Evolutionary conservation across 768 basidiomycete genomes (phyloP).

Genomic region (Krasilnikovozyma curviuscula): DNA sequence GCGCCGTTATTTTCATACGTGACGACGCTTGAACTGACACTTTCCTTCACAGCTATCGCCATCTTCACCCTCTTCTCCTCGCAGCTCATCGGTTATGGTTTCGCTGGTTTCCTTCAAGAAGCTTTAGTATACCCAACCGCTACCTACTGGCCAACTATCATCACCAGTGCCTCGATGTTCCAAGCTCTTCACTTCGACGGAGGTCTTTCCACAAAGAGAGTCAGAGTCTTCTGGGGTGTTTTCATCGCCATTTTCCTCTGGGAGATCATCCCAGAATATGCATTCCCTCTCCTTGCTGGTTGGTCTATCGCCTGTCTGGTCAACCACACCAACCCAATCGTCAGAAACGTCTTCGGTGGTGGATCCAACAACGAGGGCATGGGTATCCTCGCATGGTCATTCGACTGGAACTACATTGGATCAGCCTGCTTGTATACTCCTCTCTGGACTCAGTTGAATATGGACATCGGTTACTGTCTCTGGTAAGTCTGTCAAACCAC

Average conservation of each 20-base stretch:
- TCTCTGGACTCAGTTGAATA: constrained; percentile 19
- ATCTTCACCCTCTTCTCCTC: constrained; percentile 23
- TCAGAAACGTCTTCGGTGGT: constrained; percentile 30
- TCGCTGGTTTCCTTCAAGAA: too few species aligned
- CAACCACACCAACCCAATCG: constrained; percentile 18
- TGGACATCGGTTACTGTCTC: too few species aligned
- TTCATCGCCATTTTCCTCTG: constrained; percentile 20
- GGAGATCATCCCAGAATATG: constrained; percentile 25
- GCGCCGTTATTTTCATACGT: too few species aligned
- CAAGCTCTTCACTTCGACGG: constrained; percentile 24
- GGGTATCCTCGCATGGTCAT: constrained; percentile 14
- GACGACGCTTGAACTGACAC: too few species aligned
- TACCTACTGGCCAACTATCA: constrained; percentile 18
- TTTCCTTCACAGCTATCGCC: too few species aligned
- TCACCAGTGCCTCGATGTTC: constrained; percentile 16
- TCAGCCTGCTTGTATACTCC: constrained; percentile 24
- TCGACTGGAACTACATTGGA: constrained; percentile 16
- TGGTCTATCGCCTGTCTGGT: constrained; percentile 27
- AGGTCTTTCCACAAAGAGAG: constrained; percentile 17
- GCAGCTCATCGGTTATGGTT: constrained; percentile 21
- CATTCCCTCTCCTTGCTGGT: constrained; percentile 22
- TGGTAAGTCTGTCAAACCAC: too few species aligned
- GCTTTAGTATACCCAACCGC: constrained; percentile 14
- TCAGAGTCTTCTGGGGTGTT: constrained; percentile 22
- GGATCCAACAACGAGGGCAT: constrained; percentile 28